Percentiles rank a stretch among this genome's conserved stretches.
Conservation (phyloP, 805 yeast genomes). For the Kazachstania psychrophila region DNA sequence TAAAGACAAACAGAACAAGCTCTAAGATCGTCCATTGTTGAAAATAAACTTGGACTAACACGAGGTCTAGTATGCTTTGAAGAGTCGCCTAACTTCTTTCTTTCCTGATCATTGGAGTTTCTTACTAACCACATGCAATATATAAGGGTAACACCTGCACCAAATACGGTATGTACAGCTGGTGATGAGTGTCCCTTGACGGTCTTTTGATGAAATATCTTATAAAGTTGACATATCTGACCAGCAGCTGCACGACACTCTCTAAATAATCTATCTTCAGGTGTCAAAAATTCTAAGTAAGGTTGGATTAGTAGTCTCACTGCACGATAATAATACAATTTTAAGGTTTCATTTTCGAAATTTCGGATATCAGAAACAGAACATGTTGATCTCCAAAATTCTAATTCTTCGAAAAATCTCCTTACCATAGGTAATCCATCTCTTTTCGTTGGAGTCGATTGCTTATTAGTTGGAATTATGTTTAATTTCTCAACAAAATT, state of each 20-base stretch:
- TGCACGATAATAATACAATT: conserved; percentile 49
- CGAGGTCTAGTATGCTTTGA: conserved; percentile 53
- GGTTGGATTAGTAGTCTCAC: conserved; percentile 56
- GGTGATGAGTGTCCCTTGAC: conserved; percentile 55
- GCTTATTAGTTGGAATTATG: conserved; percentile 26
- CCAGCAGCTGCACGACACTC: conserved; percentile 70
- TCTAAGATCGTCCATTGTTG: conserved; percentile 52
- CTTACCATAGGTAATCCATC: conserved; percentile 44
- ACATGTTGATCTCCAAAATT: conserved; percentile 44
- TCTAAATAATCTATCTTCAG: conserved; percentile 48
- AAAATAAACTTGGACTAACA: conserved; percentile 44
- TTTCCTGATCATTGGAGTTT: conserved; percentile 48
- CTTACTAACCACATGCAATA: conserved; percentile 63
- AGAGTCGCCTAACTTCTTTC: conserved; percentile 45
- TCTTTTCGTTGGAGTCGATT: conserved; percentile 13
- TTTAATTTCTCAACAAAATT: conserved; percentile 46
- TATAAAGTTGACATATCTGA: conserved; percentile 54
- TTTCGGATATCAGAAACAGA: conserved; percentile 32
- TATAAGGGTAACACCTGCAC: conserved; percentile 57
- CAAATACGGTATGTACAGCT: conserved; percentile 57
- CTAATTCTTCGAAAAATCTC: conserved; percentile 43
- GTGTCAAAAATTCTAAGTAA: conserved; percentile 51
- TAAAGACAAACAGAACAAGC: conserved; percentile 62
- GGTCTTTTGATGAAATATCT: conserved; percentile 53
- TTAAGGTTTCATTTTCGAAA: conserved; percentile 49